Evolutionary conservation across 805 yeast species (phyloP).

Genomic region (Candida nanaspora): DNA sequence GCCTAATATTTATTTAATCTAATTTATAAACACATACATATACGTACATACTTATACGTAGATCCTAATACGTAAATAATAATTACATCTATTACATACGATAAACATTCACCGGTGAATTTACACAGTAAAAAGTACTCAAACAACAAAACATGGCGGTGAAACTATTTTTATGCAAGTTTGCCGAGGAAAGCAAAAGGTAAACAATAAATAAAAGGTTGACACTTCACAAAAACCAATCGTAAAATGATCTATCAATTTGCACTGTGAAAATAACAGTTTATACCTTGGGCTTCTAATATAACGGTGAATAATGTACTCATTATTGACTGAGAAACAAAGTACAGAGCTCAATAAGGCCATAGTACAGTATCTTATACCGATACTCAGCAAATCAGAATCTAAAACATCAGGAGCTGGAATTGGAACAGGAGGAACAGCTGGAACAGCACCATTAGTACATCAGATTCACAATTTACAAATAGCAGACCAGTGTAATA

Average conservation of each 20-base stretch:
- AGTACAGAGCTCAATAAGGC: slow-evolving; percentile 28
- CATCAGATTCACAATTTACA: too few species aligned
- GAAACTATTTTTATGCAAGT: too few species aligned
- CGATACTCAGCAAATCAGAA: slow-evolving; percentile 5
- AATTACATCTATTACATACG: background rate
- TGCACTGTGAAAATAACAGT: too few species aligned
- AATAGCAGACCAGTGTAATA: too few species aligned
- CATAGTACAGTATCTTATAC: slow-evolving; percentile 25
- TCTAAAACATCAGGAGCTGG: background rate
- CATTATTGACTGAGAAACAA: slow-evolving; percentile 26
- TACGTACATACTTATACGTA: background rate
- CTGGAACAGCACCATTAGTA: background rate
- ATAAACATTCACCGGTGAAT: too few species aligned
- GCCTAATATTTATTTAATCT: background rate
- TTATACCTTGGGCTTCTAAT: background rate
- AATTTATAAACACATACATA: background rate
- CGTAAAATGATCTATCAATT: too few species aligned
- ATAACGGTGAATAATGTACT: slow-evolving; percentile 1
- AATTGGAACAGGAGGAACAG: background rate
- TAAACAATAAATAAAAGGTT: too few species aligned
- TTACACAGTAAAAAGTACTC: too few species aligned
- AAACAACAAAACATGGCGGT: too few species aligned
- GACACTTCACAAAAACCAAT: too few species aligned
- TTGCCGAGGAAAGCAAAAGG: background rate
- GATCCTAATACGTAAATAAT: background rate